Base-by-base conservation (phyloP, 225 moss, liverwort and hornwort genomes). In the Physcomitrellopsis africana region DNA sequence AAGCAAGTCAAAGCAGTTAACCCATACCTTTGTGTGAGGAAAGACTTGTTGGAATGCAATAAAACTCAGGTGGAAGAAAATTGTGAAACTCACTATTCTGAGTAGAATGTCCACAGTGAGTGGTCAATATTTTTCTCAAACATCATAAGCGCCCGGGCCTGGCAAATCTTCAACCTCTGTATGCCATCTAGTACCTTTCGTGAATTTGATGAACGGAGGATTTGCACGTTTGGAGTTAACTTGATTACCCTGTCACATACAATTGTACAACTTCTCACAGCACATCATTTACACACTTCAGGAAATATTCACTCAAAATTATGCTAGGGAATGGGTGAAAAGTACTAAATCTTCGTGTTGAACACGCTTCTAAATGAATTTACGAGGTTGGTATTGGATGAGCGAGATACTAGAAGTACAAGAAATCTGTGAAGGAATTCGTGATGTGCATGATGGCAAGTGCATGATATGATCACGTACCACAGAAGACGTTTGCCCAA, bases 91-190 rank as follows among this genome's bases (percentile, higher is more conserved):
- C 59, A 18, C 66, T 24, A 47, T 27, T 44, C 8, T 15, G 42
- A 43, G 0, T 1, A 52, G 46, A 44, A 52, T 23, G 10, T 67
- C 15, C 10, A 29, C 67, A 1, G 12, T 10, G 2, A 10, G 11
- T 18, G 7, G 56, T 62, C 51, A 3, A 58, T 45, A 53, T 7
- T 18, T 61, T 62, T 57, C 71, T 84, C 76, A 80, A 65, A 84
- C 54, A 72, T 95, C 94, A 67, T 95, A 92, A 45, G 92, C 20
- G 54, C 96, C 93, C 49, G 93, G 96, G 54, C 93, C 93, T 11
- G 92, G 93, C 76, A 92, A 63, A 54, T 83, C 72, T 18, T 86
- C 82, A 22, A 22, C 0, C 13, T 49, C 74, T 69, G 73, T 10
- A 74, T 84, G 84, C 93, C 92, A 96, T 56, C 92, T 80, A 44